Percentiles rank a stretch among this genome's conserved stretches.
phyloP scores from a whole-genome alignment of 441 rosid genomes.

The Euphorbia celastroides region DNA sequence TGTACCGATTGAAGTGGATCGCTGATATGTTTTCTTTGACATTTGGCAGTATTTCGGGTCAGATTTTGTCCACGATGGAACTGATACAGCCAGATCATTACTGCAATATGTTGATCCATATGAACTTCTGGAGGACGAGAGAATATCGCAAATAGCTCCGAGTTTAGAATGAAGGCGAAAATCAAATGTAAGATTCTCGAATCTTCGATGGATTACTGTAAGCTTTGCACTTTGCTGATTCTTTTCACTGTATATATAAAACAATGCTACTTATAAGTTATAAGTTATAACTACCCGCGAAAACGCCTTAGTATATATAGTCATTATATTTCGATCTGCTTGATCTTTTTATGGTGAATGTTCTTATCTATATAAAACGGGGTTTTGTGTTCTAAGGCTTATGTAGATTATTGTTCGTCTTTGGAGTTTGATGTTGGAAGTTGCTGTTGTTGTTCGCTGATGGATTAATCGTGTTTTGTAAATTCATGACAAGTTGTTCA shows the following conservation, averaged over 20 bases:
- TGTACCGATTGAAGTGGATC: background rate
- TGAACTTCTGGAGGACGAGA: conserved; percentile 75
- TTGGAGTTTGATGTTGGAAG: too few relatives aligned
- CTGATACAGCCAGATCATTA: conserved; percentile 30
- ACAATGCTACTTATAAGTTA: conserved; percentile 6
- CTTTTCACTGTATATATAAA: conserved; percentile 29
- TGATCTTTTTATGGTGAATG: too few relatives aligned
- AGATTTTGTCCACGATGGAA: conserved; percentile 63
- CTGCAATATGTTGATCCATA: conserved; percentile 76
- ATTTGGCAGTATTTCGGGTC: conserved; percentile 65
- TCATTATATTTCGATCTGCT: background rate
- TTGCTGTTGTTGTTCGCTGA: too few relatives aligned
- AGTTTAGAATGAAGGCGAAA: conserved; percentile 40
- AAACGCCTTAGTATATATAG: conserved; percentile 5
- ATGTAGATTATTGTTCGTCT: too few relatives aligned
- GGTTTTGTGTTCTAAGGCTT: too few relatives aligned
- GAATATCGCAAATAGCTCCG: conserved; percentile 66
- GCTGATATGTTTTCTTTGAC: conserved; percentile 12
- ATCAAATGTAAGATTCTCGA: conserved; percentile 2
- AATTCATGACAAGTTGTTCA: too few relatives aligned
- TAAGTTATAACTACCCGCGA: conserved; percentile 13
- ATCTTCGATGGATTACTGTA: conserved; percentile 19
- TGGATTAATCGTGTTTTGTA: too few relatives aligned
- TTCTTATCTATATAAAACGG: too few relatives aligned
- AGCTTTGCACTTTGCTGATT: conserved; percentile 19